Conservation (phyloP, 2,329 filamentous ascomycete species). For the Fusarium papillatum region DNA sequence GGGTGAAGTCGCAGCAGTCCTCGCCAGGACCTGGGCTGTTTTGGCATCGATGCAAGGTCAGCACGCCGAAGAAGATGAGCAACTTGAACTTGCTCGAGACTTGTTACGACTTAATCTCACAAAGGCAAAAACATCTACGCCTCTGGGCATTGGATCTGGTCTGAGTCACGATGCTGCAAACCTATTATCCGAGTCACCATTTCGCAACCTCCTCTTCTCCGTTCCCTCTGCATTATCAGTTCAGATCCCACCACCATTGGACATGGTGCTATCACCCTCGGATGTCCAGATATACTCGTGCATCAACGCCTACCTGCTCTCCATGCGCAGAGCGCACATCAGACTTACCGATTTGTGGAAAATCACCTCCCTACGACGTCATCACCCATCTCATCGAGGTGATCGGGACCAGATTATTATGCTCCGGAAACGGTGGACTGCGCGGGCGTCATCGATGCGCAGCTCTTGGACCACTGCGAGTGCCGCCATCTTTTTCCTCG, state of each 20-base stretch:
- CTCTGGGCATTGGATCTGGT: conserved; percentile 54
- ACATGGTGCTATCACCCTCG: conserved; percentile 84
- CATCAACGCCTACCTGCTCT: conserved; percentile 90
- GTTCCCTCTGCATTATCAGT: conserved; percentile 78
- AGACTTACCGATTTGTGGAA: conserved; percentile 91
- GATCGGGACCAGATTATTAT: conserved; percentile 72
- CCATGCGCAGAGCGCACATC: conserved; percentile 87
- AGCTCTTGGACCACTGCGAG: conserved; percentile 92
- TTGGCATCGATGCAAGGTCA: conserved; percentile 81
- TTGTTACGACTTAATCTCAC: conserved; percentile 77
- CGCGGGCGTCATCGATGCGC: conserved; percentile 77
- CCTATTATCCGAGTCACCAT: conserved; percentile 67
- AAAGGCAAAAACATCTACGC: conserved; percentile 58
- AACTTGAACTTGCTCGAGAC: conserved; percentile 85
- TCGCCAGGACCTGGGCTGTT: conserved; percentile 84
- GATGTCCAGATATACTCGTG: conserved; percentile 86
- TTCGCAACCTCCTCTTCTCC: conserved; percentile 87
- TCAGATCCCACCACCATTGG: conserved; percentile 82
- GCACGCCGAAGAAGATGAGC: conserved; percentile 83
- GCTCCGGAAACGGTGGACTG: conserved; percentile 74
- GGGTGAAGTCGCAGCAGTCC: conserved; percentile 83
- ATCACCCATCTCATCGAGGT: conserved; percentile 78
- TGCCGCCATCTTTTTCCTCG: conserved; percentile 89
- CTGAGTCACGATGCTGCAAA: conserved; percentile 48
- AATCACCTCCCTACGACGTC: conserved; percentile 81